These are phyloP conservation scores for Barnettozyma pratensis DNA, from an alignment of 805 yeast species.

Conservation along the genomic window DNA sequence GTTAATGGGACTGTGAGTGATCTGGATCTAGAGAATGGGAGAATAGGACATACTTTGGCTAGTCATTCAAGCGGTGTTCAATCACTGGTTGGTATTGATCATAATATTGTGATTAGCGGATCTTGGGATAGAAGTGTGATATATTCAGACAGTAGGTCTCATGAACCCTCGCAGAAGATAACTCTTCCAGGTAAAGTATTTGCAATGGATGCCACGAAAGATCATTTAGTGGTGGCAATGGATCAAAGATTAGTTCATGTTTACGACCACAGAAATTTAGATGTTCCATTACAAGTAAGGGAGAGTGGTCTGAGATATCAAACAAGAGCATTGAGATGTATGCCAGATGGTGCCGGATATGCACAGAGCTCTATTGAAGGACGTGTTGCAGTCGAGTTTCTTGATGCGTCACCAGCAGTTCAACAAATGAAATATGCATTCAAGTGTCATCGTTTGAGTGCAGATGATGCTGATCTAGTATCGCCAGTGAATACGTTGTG, in stretches of 20 bases:
- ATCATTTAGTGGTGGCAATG: constrained; percentile 48
- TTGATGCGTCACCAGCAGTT: constrained; percentile 41
- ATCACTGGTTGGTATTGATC: constrained; percentile 22
- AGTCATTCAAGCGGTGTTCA: constrained; percentile 39
- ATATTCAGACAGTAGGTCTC: constrained; percentile 39
- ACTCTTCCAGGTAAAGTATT: constrained; percentile 47
- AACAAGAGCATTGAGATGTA: constrained; percentile 48
- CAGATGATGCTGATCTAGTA: constrained; percentile 49
- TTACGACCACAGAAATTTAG: constrained; percentile 48
- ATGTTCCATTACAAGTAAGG: constrained; percentile 42
- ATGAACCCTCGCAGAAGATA: constrained; percentile 6
- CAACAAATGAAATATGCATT: constrained; percentile 61
- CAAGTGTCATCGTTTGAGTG: constrained; percentile 64
- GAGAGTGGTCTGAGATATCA: constrained; percentile 67
- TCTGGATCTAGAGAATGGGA: constrained; percentile 45
- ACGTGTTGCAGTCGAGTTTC: constrained; percentile 67
- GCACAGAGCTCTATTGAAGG: constrained; percentile 79
- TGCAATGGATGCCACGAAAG: constrained; percentile 51
- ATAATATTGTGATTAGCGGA: constrained; percentile 42
- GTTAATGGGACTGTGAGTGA: constrained; percentile 50
- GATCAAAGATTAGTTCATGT: constrained; percentile 48
- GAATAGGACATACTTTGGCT: constrained; percentile 20
- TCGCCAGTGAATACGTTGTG: constrained; percentile 73
- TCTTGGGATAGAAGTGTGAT: constrained; percentile 58
- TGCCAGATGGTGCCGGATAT: constrained; percentile 54